These are phyloP conservation scores for Suillus variegatus DNA, from an alignment of 768 basidiomycete genomes.

Conservation along the genomic window DNA sequence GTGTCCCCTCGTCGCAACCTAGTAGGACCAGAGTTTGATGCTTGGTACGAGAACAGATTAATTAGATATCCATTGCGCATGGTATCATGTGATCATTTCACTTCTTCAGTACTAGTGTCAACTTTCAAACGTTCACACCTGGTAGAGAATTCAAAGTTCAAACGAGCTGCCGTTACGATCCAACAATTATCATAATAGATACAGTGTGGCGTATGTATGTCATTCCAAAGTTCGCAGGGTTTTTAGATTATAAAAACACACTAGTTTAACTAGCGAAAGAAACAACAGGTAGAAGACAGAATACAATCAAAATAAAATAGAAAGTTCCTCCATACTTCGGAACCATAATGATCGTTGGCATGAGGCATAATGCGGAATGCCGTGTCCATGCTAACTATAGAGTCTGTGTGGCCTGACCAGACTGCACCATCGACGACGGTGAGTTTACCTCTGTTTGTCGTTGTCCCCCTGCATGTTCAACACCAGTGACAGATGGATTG, in stretches of 20 bases:
- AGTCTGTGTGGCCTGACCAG: neutral
- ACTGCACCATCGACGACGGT: neutral
- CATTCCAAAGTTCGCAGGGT: neutral
- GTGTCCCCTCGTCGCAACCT: too few relatives aligned
- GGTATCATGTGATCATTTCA: too few relatives aligned
- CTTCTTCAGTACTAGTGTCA: too few relatives aligned
- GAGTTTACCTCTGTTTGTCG: neutral
- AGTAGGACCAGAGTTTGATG: too few relatives aligned
- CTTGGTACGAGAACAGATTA: too few relatives aligned
- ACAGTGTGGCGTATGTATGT: constrained; percentile 1
- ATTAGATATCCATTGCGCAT: too few relatives aligned
- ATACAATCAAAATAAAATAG: neutral
- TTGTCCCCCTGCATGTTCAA: constrained; percentile 10
- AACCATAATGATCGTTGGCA: neutral
- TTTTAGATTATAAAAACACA: neutral
- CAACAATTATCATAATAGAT: neutral
- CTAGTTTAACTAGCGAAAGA: neutral
- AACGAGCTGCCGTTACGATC: too few relatives aligned
- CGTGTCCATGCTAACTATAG: neutral
- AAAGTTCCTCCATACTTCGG: neutral
- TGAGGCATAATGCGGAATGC: neutral
- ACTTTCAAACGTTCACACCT: too few relatives aligned
- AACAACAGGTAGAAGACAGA: neutral
- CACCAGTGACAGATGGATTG: constrained; percentile 17
- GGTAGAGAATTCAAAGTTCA: too few relatives aligned